These are phyloP conservation scores for Tolypocladium nubicola DNA, from an alignment of 2,329 filamentous ascomycete species.

Conservation along the genomic window DNA sequence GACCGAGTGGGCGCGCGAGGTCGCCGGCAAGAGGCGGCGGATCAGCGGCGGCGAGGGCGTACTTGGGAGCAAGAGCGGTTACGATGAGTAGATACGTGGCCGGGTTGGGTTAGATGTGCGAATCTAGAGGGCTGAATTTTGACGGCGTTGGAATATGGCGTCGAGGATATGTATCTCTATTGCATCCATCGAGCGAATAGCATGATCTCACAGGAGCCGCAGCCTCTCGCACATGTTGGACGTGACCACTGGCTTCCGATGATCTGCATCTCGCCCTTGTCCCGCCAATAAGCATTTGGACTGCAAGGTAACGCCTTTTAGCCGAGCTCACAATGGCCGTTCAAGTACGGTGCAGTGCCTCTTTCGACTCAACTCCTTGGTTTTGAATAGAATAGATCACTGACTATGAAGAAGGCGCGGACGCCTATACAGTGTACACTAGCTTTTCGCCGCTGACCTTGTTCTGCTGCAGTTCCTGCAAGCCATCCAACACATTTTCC, in stretches of 20 bases:
- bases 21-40: conserved; percentile 38
- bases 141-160: not conserved
- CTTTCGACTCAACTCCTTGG: not conserved
- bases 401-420: no score
- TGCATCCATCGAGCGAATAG: not conserved
- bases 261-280: not conserved
- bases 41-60: conserved; percentile 36
- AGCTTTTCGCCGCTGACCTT: conserved; percentile 32
- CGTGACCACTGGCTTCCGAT: not conserved
- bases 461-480: conserved; percentile 19
- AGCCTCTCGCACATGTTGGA: not conserved
- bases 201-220: no score
- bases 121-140: not conserved
- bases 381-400: not conserved
- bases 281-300: not conserved
- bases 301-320: no score
- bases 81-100: conserved; percentile 8
- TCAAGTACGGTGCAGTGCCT: no score
- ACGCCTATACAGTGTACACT: conserved; percentile 26
- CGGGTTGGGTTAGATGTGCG: not conserved
- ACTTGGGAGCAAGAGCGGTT: conserved; percentile 34
- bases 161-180: not conserved
- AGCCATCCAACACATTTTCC: conserved; percentile 21
- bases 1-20: conserved; percentile 58
- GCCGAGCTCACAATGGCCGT: no score